Conservation (phyloP, 257 asterid genomes). For the Plectranthus barbatus region DNA sequence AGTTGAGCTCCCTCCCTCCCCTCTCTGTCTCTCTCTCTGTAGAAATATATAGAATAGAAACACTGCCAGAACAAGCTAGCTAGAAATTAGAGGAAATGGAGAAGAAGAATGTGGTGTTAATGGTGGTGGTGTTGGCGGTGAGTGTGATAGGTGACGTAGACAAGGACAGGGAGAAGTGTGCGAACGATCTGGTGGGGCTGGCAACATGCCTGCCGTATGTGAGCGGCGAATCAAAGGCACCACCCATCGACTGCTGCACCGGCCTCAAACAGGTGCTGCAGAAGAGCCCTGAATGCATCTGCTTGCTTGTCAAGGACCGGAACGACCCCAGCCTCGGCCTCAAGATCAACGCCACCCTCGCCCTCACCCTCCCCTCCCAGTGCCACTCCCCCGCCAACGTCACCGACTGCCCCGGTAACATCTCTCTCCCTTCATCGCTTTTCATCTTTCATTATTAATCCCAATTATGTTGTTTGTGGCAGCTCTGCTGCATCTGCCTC, state of each 20-base stretch:
- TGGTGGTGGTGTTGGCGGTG: background rate
- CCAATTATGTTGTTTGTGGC: too few species aligned
- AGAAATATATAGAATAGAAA: too few species aligned
- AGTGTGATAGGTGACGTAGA: slow-evolving; percentile 28
- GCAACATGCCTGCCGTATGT: slow-evolving; percentile 73
- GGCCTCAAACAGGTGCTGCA: slow-evolving; percentile 49
- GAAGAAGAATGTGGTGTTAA: background rate
- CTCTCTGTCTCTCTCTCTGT: too few species aligned
- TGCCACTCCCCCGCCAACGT: slow-evolving; percentile 48
- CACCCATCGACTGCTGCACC: slow-evolving; percentile 64
- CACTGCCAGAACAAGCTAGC: too few species aligned
- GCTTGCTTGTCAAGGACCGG: slow-evolving; percentile 60
- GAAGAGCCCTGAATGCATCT: slow-evolving; percentile 53
- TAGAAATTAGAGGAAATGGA: too few species aligned
- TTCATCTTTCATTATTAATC: too few species aligned
- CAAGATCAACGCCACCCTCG: slow-evolving; percentile 67
- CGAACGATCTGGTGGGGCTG: slow-evolving; percentile 41
- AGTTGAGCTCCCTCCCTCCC: background rate
- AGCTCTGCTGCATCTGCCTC: slow-evolving; percentile 62
- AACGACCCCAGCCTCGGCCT: slow-evolving; percentile 67
- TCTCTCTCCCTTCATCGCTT: too few species aligned
- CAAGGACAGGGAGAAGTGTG: slow-evolving; percentile 59
- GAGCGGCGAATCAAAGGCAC: slow-evolving; percentile 41
- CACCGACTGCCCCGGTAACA: slow-evolving; percentile 52
- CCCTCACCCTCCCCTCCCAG: slow-evolving; percentile 50